Evolutionary conservation across 2,329 filamentous ascomycete species (phyloP).

Genomic region (Sporothrix dimorphospora): DNA sequence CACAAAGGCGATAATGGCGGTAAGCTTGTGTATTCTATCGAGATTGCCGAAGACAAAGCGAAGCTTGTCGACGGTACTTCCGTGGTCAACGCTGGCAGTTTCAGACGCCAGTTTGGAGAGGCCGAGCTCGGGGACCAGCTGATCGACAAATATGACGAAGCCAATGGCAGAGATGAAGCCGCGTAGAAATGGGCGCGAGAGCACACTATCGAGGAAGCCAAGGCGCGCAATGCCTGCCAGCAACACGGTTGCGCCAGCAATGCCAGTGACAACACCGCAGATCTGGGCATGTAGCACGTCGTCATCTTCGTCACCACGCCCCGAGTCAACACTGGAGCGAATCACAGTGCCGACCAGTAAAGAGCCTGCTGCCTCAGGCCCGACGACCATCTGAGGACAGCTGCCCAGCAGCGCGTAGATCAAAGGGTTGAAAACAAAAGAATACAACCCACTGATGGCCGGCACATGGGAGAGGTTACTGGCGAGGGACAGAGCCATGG

Average conservation of each 20-base stretch:
- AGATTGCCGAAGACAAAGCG: constrained; percentile 74
- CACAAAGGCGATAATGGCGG: constrained; percentile 72
- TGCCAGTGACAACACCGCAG: constrained; percentile 83
- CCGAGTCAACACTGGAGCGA: constrained; percentile 72
- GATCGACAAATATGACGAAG: constrained; percentile 93
- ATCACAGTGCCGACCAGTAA: constrained; percentile 87
- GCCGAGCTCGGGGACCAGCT: constrained; percentile 88
- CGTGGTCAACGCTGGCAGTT: constrained; percentile 69
- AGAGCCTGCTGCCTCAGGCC: constrained; percentile 91
- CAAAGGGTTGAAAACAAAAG: constrained; percentile 89
- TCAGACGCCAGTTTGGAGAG: constrained; percentile 68
- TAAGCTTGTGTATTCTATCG: constrained; percentile 70
- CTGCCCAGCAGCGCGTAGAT: constrained; percentile 91
- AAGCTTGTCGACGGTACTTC: constrained; percentile 84
- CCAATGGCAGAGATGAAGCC: constrained; percentile 98
- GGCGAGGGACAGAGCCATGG: constrained; percentile 92
- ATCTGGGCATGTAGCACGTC: constrained; percentile 74
- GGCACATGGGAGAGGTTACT: constrained; percentile 91
- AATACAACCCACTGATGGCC: constrained; percentile 90
- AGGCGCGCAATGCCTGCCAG: constrained; percentile 81
- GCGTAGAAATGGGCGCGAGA: constrained; percentile 87
- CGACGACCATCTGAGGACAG: constrained; percentile 90
- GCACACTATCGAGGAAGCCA: constrained; percentile 91
- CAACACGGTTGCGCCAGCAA: constrained; percentile 88
- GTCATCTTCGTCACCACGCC: constrained; percentile 66